These are phyloP conservation scores for Diaporthe citri DNA, from an alignment of 2,329 filamentous ascomycete species.

Conservation along the genomic window DNA sequence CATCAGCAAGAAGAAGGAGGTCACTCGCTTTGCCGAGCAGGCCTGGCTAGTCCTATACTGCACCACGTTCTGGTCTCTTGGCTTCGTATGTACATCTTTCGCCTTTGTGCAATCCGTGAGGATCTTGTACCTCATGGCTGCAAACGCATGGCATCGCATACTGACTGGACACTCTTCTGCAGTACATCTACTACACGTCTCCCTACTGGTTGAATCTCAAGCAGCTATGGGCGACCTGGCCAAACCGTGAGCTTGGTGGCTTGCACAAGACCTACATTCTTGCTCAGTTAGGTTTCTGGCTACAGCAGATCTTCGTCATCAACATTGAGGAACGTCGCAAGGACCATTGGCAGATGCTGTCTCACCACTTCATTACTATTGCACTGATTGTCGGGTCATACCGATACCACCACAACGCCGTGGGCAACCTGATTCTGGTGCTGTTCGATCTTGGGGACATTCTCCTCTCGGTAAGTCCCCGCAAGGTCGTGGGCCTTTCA, in stretches of 20 bases:
- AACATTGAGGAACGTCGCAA: conserved; percentile 95
- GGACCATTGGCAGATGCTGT: conserved; percentile 96
- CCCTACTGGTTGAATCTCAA: conserved; percentile 82
- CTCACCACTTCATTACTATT: conserved; percentile 92
- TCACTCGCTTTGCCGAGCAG: conserved; percentile 92
- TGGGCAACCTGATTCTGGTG: conserved; percentile 89
- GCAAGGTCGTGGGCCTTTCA: no score
- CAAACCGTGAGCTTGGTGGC: conserved; percentile 78
- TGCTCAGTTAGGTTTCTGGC: conserved; percentile 90
- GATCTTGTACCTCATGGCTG: no score
- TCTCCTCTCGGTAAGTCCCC: conserved; percentile 78
- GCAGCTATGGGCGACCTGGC: conserved; percentile 88
- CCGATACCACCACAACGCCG: conserved; percentile 86
- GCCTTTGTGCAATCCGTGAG: neutral
- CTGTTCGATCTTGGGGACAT: conserved; percentile 96
- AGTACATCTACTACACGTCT: conserved; percentile 86
- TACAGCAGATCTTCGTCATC: conserved; percentile 94
- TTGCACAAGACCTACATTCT: conserved; percentile 91
- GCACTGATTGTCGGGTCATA: conserved; percentile 85
- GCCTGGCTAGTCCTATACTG: conserved; percentile 93
- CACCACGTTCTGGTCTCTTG: conserved; percentile 82
- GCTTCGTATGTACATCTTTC: conserved; percentile 73
- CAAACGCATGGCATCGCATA: neutral
- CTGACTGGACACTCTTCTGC: conserved; percentile 40
- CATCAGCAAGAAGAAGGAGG: conserved; percentile 80